Percentiles rank a stretch among this genome's conserved stretches.
Conservation (phyloP, 2,329 filamentous ascomycete species). For the Nothophaeocryptopus gaeumannii region DNA sequence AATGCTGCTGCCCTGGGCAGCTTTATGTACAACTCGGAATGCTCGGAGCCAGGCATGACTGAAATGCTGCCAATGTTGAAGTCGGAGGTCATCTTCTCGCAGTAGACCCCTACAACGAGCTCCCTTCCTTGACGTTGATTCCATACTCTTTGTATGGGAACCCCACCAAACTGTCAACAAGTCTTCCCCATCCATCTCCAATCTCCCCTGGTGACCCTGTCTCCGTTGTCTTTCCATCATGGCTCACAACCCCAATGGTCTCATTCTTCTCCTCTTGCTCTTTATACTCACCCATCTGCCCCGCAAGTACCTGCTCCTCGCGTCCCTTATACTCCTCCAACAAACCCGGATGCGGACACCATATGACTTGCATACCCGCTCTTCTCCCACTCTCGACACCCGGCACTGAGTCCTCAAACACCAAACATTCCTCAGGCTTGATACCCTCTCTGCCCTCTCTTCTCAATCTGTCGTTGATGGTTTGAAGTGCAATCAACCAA, state of each 20-base stretch:
- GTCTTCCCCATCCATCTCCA: conserved; percentile 59
- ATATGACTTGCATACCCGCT: conserved; percentile 91
- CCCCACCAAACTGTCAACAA: conserved; percentile 53
- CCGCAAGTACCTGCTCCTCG: conserved; percentile 80
- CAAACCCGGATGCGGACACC: conserved; percentile 82
- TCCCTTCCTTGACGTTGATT: conserved; percentile 40
- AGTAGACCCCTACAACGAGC: conserved; percentile 8
- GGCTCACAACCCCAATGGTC: conserved; percentile 21
- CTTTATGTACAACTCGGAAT: too few relatives aligned
- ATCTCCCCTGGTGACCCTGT: conserved; percentile 52
- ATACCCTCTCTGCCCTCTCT: conserved; percentile 60
- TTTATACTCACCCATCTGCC: conserved; percentile 68
- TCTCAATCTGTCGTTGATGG: conserved; percentile 72
- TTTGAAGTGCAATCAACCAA: conserved; percentile 79
- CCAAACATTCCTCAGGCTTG: conserved; percentile 80
- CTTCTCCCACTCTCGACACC: conserved; percentile 87
- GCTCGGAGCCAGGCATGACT: too few relatives aligned
- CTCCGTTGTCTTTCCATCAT: conserved; percentile 35
- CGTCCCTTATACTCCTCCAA: conserved; percentile 71
- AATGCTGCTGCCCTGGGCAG: too few relatives aligned
- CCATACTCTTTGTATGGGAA: conserved; percentile 62
- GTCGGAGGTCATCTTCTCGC: too few relatives aligned
- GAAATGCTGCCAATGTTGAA: too few relatives aligned
- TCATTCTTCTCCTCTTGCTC: conserved; percentile 42
- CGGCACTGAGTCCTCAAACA: conserved; percentile 93